phyloP scores from a whole-genome alignment of 192 early-diverging fungal species.

The Fimicolochytrium jonesii region DNA sequence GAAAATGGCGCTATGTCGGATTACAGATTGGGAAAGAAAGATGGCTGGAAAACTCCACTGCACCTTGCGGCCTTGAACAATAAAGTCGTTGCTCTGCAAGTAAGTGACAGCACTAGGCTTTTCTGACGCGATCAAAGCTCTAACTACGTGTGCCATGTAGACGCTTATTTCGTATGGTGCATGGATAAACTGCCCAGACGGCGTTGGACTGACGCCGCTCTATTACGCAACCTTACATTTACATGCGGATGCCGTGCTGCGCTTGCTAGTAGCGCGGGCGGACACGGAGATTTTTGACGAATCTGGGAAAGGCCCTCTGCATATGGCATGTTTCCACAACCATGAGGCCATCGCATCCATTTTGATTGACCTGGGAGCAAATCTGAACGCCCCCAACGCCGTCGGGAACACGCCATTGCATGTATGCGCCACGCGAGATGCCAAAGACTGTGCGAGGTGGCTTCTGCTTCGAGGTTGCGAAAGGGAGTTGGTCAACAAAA shows the following conservation, averaged over 20 bases:
- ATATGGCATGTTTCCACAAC: conserved; percentile 47
- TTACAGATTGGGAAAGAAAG: conserved; percentile 37
- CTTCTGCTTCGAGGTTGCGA: conserved; percentile 50
- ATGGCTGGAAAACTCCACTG: conserved; percentile 45
- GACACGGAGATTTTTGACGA: conserved; percentile 45
- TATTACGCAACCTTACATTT: conserved; percentile 42
- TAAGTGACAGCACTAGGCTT: conserved; percentile 11
- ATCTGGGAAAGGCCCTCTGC: conserved; percentile 42
- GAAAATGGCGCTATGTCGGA: conserved; percentile 49
- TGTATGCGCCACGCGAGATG: conserved; percentile 44
- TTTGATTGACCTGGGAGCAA: conserved; percentile 46
- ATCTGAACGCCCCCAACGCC: conserved; percentile 42
- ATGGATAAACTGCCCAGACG: conserved; percentile 45
- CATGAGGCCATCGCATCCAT: conserved; percentile 40
- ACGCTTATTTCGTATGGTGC: conserved; percentile 39
- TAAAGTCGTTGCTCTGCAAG: conserved; percentile 38
- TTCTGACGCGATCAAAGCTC: too few relatives aligned
- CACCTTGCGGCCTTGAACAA: conserved; percentile 48
- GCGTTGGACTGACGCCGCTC: conserved; percentile 36
- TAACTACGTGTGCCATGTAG: too few relatives aligned
- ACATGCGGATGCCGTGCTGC: conserved; percentile 37
- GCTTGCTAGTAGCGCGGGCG: conserved; percentile 43
- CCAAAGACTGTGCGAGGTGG: conserved; percentile 41
- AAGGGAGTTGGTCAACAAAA: conserved; percentile 38
- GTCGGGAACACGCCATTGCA: conserved; percentile 56